These are phyloP conservation scores for Citrullus amarus DNA, from an alignment of 306 rosid species.

Conservation along the genomic window DNA sequence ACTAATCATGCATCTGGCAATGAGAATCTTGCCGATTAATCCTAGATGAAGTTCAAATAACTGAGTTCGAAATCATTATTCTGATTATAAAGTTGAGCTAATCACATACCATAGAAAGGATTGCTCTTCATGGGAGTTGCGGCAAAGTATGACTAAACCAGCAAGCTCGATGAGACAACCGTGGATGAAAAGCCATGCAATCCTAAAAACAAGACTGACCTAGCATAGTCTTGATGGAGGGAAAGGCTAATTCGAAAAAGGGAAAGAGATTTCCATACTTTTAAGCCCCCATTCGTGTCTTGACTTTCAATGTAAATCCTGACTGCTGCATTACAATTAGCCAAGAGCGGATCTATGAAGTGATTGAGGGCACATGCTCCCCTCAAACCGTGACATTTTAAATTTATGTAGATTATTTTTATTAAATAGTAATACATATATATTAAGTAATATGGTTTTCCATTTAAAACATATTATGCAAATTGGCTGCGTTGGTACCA, in stretches of 20 bases:
- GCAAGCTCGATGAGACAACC: not conserved
- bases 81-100: not conserved
- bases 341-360: too few relatives aligned
- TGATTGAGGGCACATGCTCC: too few relatives aligned
- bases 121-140: not conserved
- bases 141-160: not conserved
- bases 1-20: not conserved
- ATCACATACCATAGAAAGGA: not conserved
- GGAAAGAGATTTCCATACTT: constrained; percentile 36
- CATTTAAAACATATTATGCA: too few relatives aligned
- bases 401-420: too few relatives aligned
- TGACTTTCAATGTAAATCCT: constrained; percentile 30
- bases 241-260: not conserved
- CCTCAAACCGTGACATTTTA: too few relatives aligned
- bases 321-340: constrained; percentile 35
- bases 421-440: too few relatives aligned
- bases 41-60: not conserved
- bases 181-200: not conserved
- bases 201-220: not conserved
- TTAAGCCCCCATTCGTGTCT: constrained; percentile 33
- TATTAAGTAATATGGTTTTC: too few relatives aligned
- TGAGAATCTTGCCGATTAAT: not conserved
- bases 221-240: not conserved
- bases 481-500: too few relatives aligned
- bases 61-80: not conserved